Evolutionary conservation across 495 filamentous ascomycete genomes (phyloP).

Genomic region (Hypoxylon lienhwacheense): DNA sequence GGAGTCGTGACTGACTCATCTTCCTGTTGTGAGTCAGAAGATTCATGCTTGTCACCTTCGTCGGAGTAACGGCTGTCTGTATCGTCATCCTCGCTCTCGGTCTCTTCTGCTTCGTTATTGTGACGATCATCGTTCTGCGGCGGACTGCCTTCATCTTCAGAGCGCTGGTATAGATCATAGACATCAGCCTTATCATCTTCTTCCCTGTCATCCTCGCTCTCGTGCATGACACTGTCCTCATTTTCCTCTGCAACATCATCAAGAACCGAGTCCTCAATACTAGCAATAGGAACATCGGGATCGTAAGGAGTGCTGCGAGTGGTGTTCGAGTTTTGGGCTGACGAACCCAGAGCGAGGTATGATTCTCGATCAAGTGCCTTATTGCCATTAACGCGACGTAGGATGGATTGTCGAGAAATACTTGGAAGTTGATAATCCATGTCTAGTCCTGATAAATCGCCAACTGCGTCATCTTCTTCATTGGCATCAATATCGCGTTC

Average conservation of each 20-base stretch:
- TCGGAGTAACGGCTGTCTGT: constrained; percentile 37
- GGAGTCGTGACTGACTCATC: constrained; percentile 48
- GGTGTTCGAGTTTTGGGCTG: constrained; percentile 55
- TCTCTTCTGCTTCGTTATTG: neutral
- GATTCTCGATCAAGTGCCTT: constrained; percentile 59
- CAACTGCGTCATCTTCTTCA: constrained; percentile 55
- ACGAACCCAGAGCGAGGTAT: constrained; percentile 64
- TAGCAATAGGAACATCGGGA: constrained; percentile 84
- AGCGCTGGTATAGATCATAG: constrained; percentile 60
- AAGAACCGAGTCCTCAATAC: constrained; percentile 59
- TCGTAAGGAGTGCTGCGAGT: constrained; percentile 61
- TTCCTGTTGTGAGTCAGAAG: constrained; percentile 10
- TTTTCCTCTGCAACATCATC: constrained; percentile 56
- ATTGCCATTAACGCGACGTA: constrained; percentile 80
- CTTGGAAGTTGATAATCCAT: constrained; percentile 66
- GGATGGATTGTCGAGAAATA: constrained; percentile 90
- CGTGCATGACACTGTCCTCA: constrained; percentile 65
- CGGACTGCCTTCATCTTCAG: constrained; percentile 46
- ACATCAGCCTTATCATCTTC: constrained; percentile 66
- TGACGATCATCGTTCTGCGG: constrained; percentile 42
- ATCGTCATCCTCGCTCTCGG: constrained; percentile 16
- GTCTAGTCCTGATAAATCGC: constrained; percentile 55
- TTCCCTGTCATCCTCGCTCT: constrained; percentile 66
- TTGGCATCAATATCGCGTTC: constrained; percentile 41
- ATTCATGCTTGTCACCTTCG: constrained; percentile 17